Percentiles rank a stretch among this genome's conserved stretches.
phyloP scores from a whole-genome alignment of 352 stramenopile species.

The Globisporangium okanoganense region DNA sequence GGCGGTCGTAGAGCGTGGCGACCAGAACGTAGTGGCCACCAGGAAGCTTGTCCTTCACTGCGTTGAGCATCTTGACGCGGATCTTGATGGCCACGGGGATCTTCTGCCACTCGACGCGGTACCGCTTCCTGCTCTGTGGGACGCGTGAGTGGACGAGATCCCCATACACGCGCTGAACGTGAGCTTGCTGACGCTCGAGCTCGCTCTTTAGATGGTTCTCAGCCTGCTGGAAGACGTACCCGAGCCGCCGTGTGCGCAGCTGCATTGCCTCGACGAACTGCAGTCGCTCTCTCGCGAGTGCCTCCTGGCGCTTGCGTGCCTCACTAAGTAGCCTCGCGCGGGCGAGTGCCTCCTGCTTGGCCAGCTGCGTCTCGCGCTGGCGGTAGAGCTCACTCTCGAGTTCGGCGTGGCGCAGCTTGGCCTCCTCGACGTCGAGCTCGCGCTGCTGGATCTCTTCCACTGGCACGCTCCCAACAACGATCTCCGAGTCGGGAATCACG shows the following conservation, averaged over 20 bases:
- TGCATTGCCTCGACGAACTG: conserved; percentile 41
- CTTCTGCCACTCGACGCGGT: conserved; percentile 64
- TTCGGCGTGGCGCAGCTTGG: conserved; percentile 39
- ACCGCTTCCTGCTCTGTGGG: conserved; percentile 40
- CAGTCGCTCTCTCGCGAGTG: conserved; percentile 37
- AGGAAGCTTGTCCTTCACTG: conserved; percentile 83
- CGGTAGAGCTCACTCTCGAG: conserved; percentile 48
- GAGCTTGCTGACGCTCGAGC: conserved; percentile 56
- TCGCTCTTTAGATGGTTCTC: conserved; percentile 51
- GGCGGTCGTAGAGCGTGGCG: conserved; percentile 78
- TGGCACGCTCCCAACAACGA: conserved; percentile 55
- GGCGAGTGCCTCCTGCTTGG: conserved; percentile 33
- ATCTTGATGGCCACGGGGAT: conserved; percentile 79
- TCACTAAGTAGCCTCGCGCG: conserved; percentile 36
- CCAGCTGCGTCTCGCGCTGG: conserved; percentile 41
- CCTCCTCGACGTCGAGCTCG: conserved; percentile 58
- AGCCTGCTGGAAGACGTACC: conserved; percentile 70
- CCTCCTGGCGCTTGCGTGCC: conserved; percentile 31
- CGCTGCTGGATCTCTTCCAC: conserved; percentile 57
- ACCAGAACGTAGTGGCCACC: conserved; percentile 78
- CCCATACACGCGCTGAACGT: conserved; percentile 61
- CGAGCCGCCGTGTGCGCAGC: conserved; percentile 45
- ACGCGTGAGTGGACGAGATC: conserved; percentile 34
- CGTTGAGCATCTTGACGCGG: conserved; percentile 54
- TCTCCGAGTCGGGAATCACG: conserved; percentile 52